These are phyloP conservation scores for Colletotrichum filicis DNA, from an alignment of 2,329 filamentous ascomycete species.

Conservation along the genomic window DNA sequence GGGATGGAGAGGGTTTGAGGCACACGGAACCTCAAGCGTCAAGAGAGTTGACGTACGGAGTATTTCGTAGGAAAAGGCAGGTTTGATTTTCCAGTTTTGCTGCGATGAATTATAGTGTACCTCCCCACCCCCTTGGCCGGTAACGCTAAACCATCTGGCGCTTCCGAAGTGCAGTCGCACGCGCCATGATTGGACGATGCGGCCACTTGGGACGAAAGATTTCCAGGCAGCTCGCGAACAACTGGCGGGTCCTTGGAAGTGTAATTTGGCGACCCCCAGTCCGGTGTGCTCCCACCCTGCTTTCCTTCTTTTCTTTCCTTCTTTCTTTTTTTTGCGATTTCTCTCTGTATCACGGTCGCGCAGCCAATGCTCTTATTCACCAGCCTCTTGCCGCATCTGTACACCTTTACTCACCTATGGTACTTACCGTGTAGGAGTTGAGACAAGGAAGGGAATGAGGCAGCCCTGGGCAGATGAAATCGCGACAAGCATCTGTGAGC, in stretches of 20 bases:
- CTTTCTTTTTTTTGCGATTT: not conserved
- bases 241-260: slow-evolving; percentile 15
- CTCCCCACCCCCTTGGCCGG: not conserved
- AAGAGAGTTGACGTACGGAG: not conserved
- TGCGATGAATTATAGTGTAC: not conserved
- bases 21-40: not conserved
- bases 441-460: not conserved
- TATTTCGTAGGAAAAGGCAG: not conserved
- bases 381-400: not conserved
- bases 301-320: not conserved
- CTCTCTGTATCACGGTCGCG: not conserved
- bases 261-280: slow-evolving; percentile 20
- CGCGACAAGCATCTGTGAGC: not conserved
- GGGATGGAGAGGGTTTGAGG: not conserved
- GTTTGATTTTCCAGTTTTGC: not conserved
- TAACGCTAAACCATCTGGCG: slow-evolving; percentile 18
- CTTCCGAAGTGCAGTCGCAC: slow-evolving; percentile 1
- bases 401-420: not conserved
- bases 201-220: slow-evolving; percentile 10
- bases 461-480: not conserved
- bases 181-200: slow-evolving; percentile 28
- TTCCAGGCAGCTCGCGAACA: slow-evolving; percentile 18
- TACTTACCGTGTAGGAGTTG: too few relatives aligned
- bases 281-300: not conserved
- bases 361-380: not conserved